Conservation (phyloP, 177 flowering plant species). For the Telopea speciosissima region DNA sequence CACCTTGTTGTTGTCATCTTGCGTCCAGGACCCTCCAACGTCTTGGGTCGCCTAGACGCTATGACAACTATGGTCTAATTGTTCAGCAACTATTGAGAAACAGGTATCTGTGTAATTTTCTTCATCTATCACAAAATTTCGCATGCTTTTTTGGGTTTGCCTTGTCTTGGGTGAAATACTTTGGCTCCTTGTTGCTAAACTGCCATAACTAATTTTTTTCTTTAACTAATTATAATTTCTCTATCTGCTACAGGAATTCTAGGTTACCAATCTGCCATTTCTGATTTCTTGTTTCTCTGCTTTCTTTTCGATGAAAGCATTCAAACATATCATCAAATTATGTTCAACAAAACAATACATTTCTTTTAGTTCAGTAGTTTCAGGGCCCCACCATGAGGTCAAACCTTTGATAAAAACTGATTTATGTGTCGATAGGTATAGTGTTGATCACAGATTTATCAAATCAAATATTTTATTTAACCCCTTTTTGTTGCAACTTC, state of each 20-base stretch:
- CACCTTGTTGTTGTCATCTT: no score
- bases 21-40: no score
- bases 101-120: background rate
- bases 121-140: background rate
- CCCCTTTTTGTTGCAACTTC: no score
- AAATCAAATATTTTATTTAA: no score
- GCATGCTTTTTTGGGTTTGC: background rate
- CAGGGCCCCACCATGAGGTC: background rate
- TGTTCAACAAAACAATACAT: background rate
- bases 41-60: no score
- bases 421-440: background rate
- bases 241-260: background rate
- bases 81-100: background rate
- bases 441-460: background rate
- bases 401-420: background rate
- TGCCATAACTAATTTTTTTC: no score
- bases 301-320: background rate
- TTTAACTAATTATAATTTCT: no score
- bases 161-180: background rate
- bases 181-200: background rate
- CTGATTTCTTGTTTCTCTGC: background rate
- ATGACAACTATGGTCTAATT: no score
- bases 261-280: background rate
- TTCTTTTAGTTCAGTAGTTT: no score
- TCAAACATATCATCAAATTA: background rate